Evolutionary conservation across 306 rosid genomes (phyloP), one percentile per base, ranked within the genome.

Genomic region (Pueraria montana): DNA sequence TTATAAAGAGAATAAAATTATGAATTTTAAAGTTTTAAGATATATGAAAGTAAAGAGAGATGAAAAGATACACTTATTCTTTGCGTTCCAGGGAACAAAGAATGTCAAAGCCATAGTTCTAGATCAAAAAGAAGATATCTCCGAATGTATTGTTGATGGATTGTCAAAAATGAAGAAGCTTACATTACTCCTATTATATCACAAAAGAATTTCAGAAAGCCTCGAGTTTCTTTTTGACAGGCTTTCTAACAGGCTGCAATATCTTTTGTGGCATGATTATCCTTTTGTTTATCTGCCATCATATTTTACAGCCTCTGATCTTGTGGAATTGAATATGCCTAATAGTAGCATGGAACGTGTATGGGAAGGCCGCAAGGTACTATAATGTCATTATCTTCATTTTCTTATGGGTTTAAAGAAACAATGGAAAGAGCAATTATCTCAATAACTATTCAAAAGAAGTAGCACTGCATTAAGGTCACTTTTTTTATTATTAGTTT

Each of bases 291-390:
- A 46, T 77, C 49, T 83, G 78, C 86, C 82, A 34, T 23, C 23
- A 58, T 16, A 13, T 23, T 83, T 68, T 69, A 55, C 48, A 34
- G 66, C 64, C 0, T 46, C 1, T 21, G 2, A 17, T 7, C 78
- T 83, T 11, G 78, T 69, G 14, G 78, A 83, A 59, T 32, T 83
- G 38, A 58, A 58, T 18, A 10, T 83, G 78, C 56, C 73, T 34
- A 18, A 27, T 7, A 83, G 86, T 52, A 46, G 23, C 24, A 59
- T 83, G 2, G 20, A 10, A 17, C 32, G 4, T 16, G 32, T 69
- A 6, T 83, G 86, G 86, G 48, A 69, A 20, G 86, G 74, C 30
- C 17, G 3, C 55, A 77, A 83, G 86, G 82, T 83, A 46, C 8
- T 6, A 9, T 43, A 46, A 50, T 34, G 38, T 34, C 38, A 27